A percentile compares a stretch with the other conserved stretches of the same genome.
These are phyloP conservation scores for Beauveria bassiana DNA, from an alignment of 2,329 filamentous ascomycete species.

Conservation along the genomic window DNA sequence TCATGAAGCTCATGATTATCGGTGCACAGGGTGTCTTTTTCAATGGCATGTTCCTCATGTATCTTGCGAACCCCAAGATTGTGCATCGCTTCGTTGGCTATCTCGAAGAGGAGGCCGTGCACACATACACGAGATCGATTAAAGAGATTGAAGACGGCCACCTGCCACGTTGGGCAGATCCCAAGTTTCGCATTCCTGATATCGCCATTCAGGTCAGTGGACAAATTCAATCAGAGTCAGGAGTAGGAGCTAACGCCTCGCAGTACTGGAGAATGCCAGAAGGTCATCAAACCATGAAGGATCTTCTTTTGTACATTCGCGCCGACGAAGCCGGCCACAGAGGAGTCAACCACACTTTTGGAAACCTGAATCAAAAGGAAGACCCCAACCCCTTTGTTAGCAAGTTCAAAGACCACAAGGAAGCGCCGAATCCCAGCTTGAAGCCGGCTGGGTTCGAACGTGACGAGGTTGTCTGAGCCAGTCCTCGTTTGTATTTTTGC, in stretches of 20 bases:
- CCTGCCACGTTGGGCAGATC: constrained; percentile 69
- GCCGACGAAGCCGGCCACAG: constrained; percentile 86
- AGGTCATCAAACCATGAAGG: constrained; percentile 70
- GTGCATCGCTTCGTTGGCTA: constrained; percentile 96
- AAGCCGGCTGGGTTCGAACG: constrained; percentile 75
- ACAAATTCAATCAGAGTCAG: background rate
- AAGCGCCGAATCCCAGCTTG: constrained; percentile 58
- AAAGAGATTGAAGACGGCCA: constrained; percentile 79
- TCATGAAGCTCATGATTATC: constrained; percentile 89
- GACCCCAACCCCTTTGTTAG: constrained; percentile 92
- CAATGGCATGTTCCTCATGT: constrained; percentile 84
- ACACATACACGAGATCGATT: constrained; percentile 89
- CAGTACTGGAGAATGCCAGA: constrained; percentile 92
- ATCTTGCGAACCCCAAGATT: constrained; percentile 77
- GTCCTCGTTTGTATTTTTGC: background rate
- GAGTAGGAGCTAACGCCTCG: constrained; percentile 5
- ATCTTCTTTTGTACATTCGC: constrained; percentile 80
- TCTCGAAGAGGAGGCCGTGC: constrained; percentile 91
- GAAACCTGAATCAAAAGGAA: constrained; percentile 74
- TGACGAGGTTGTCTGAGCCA: constrained; percentile 59
- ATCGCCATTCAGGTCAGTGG: constrained; percentile 60
- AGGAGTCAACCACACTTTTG: constrained; percentile 92
- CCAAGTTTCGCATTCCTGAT: constrained; percentile 68
- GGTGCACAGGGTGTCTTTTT: constrained; percentile 94
- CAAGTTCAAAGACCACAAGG: constrained; percentile 62